Evolutionary conservation across 805 yeast genomes (phyloP).

Genomic region (Candida stauntonica): DNA sequence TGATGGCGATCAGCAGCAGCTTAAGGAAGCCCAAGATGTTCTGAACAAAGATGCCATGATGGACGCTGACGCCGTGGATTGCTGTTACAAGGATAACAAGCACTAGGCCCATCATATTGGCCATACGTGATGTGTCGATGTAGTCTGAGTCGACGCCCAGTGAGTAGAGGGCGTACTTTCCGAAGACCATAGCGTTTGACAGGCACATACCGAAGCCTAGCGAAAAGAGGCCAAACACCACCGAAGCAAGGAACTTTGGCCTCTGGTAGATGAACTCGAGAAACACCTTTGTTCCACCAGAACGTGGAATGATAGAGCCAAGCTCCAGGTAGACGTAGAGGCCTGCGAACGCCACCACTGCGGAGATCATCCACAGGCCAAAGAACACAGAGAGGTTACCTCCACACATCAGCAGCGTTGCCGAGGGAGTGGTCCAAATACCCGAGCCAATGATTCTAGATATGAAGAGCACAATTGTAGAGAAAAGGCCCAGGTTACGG

Average conservation of each 20-base stretch:
- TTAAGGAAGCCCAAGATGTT: constrained; percentile 62
- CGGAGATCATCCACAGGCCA: constrained; percentile 59
- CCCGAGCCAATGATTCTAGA: constrained; percentile 77
- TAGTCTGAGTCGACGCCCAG: constrained; percentile 36
- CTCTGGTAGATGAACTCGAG: constrained; percentile 60
- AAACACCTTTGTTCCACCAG: constrained; percentile 75
- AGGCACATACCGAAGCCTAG: constrained; percentile 52
- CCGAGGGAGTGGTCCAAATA: constrained; percentile 67
- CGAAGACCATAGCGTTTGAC: constrained; percentile 56
- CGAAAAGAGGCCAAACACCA: constrained; percentile 44
- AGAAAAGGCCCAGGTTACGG: constrained; percentile 64
- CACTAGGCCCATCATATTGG: constrained; percentile 38
- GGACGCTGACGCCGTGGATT: constrained; percentile 57
- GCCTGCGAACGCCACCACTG: constrained; percentile 61
- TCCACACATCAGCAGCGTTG: constrained; percentile 61
- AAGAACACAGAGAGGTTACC: constrained; percentile 61
- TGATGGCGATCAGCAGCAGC: constrained; percentile 45
- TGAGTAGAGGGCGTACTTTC: constrained; percentile 50
- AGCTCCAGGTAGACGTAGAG: constrained; percentile 61
- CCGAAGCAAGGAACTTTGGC: constrained; percentile 54
- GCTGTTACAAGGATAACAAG: constrained; percentile 34
- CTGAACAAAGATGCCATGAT: constrained; percentile 56
- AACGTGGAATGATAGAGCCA: constrained; percentile 66
- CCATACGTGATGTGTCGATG: constrained; percentile 26
- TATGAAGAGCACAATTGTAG: constrained; percentile 59